These are phyloP conservation scores for Camellia lanceoleosa DNA, from an alignment of 148 eudicot species.

Conservation along the genomic window DNA sequence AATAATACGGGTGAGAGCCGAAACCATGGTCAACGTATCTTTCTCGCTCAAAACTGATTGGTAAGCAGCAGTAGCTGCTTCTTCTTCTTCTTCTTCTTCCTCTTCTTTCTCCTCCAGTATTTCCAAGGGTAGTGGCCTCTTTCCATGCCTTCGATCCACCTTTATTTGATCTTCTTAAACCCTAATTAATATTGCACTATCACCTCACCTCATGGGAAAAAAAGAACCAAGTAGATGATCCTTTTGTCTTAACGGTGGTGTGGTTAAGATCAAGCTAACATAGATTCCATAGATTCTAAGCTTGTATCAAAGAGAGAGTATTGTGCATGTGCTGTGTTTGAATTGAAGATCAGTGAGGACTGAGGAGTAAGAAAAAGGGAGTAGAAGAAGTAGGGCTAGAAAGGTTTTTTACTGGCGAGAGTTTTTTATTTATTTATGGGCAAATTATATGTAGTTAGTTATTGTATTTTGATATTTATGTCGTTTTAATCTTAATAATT, in stretches of 20 bases:
- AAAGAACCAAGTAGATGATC: neutral
- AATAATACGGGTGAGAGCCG: conserved; percentile 49
- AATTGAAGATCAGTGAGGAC: neutral
- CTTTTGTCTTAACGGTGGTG: neutral
- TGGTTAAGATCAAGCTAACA: neutral
- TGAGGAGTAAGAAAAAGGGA: neutral
- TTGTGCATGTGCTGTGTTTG: neutral
- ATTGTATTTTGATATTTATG: neutral
- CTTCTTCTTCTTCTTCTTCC: conserved; percentile 16
- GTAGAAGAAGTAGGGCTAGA: neutral
- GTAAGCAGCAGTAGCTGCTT: conserved; percentile 20
- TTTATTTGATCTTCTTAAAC: neutral
- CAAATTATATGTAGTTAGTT: neutral
- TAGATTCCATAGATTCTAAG: neutral
- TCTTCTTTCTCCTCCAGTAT: conserved; percentile 5
- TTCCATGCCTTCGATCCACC: conserved; percentile 45
- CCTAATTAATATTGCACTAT: neutral
- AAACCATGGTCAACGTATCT: conserved; percentile 52
- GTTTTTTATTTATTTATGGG: neutral
- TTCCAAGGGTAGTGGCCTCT: conserved; percentile 38
- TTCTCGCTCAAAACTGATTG: conserved; percentile 33
- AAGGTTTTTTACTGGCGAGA: conserved; percentile 3
- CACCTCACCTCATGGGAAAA: neutral
- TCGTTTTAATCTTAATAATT: no score
- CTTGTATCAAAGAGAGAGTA: neutral